Evolutionary conservation across 169 alveolate species (phyloP).

Genomic region (Cryptosporidium andersoni): DNA sequence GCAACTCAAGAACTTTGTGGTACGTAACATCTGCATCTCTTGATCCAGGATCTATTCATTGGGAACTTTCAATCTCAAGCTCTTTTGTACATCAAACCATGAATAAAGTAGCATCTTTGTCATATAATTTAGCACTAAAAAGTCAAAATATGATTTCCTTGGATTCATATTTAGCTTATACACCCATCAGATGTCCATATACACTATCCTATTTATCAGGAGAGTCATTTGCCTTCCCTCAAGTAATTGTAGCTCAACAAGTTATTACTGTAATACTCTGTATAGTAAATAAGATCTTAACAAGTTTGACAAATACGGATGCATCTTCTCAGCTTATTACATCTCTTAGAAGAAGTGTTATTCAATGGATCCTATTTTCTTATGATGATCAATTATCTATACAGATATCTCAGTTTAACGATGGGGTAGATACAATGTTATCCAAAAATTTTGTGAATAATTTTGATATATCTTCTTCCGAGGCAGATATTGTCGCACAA

Average conservation of each 20-base stretch:
- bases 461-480: conserved; percentile 36
- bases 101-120: conserved; percentile 15
- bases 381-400: neutral
- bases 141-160: conserved; percentile 47
- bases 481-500: conserved; percentile 35
- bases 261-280: conserved; percentile 35
- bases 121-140: conserved; percentile 36
- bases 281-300: conserved; percentile 12
- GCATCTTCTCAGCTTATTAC: conserved; percentile 14
- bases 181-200: conserved; percentile 11
- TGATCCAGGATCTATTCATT: conserved; percentile 1
- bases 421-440: too few species aligned
- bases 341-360: conserved; percentile 25
- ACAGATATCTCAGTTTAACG: neutral
- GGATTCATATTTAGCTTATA: conserved; percentile 11
- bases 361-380: conserved; percentile 52
- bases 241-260: conserved; percentile 52
- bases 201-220: conserved; percentile 26
- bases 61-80: conserved; percentile 51
- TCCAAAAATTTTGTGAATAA: too few species aligned
- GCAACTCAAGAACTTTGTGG: neutral
- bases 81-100: conserved; percentile 32
- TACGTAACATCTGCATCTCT: too few species aligned
- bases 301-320: conserved; percentile 10
- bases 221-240: conserved; percentile 16